Evolutionary conservation across 805 yeast species (phyloP).

Genomic region (Pichia occidentalis): DNA sequence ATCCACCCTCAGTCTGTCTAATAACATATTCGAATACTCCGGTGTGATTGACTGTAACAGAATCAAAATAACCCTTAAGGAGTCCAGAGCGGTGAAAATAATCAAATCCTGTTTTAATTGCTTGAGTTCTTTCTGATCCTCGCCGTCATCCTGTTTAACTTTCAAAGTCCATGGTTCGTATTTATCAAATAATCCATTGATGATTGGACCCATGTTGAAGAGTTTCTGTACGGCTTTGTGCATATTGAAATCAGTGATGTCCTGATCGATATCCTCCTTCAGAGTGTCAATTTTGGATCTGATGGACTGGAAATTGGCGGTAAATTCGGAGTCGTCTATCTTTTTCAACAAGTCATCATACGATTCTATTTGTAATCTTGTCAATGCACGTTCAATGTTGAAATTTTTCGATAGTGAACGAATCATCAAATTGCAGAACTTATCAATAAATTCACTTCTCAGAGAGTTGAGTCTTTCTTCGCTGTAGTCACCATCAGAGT

Average conservation of each 20-base stretch:
- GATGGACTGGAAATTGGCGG: slow-evolving; percentile 23
- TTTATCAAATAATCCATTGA: slow-evolving; percentile 62
- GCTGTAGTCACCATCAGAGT: slow-evolving; percentile 73
- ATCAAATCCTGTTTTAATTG: slow-evolving; percentile 40
- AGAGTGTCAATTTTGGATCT: slow-evolving; percentile 31
- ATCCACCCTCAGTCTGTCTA: slow-evolving; percentile 59
- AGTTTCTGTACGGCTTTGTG: slow-evolving; percentile 50
- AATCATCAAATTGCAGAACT: slow-evolving; percentile 72
- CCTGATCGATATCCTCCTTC: slow-evolving; percentile 33
- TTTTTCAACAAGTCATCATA: slow-evolving; percentile 23
- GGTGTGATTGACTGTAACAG: slow-evolving; percentile 73
- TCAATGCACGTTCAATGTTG: slow-evolving; percentile 41
- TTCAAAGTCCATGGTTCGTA: slow-evolving; percentile 70
- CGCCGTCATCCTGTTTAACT: slow-evolving; percentile 20
- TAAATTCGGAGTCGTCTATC: slow-evolving; percentile 14
- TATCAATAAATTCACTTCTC: slow-evolving; percentile 67
- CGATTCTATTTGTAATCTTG: slow-evolving; percentile 17
- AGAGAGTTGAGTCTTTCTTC: slow-evolving; percentile 45
- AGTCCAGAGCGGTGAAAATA: slow-evolving; percentile 63
- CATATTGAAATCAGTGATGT: slow-evolving; percentile 43
- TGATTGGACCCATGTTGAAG: slow-evolving; percentile 52
- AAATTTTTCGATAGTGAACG: slow-evolving; percentile 72
- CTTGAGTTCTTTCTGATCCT: slow-evolving; percentile 5
- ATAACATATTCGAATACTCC: slow-evolving; percentile 42
- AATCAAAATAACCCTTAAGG: slow-evolving; percentile 59